phyloP scores from a whole-genome alignment of 331 rosid genomes.

The Erythrophleum ivorense region DNA sequence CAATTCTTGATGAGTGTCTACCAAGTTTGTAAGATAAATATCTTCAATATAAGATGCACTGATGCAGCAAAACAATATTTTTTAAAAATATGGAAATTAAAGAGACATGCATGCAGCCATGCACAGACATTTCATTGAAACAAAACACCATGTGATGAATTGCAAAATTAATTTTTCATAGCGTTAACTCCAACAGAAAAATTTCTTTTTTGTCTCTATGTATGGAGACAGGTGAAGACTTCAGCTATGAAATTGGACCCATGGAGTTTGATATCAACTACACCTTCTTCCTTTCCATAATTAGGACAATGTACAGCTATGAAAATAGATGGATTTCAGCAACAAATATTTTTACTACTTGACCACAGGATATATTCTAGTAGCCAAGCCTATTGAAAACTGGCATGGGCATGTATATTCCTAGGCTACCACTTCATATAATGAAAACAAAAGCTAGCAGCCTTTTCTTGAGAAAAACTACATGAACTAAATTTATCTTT shows the following conservation, averaged over 20 bases:
- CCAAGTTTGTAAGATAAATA: constrained; percentile 8
- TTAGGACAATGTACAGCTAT: not conserved
- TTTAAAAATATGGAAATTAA: not conserved
- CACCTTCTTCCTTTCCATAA: not conserved
- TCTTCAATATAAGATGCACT: not conserved
- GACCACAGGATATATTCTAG: not conserved
- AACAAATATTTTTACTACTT: not conserved
- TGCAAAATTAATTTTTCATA: not conserved
- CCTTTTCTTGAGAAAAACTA: no score
- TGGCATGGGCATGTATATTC: no score
- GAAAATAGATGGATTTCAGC: not conserved
- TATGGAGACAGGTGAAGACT: not conserved
- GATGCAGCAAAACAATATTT: not conserved
- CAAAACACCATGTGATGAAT: not conserved
- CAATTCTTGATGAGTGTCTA: constrained; percentile 17
- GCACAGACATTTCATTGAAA: not conserved
- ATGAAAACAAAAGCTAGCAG: not conserved
- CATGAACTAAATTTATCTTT: not conserved
- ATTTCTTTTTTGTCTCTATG: constrained; percentile 1
- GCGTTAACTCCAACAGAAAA: constrained; percentile 24
- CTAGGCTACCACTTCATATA: no score
- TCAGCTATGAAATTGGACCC: constrained; percentile 9
- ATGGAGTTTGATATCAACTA: not conserved
- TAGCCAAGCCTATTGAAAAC: no score
- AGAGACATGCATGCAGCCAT: not conserved